Conservation (phyloP, 441 rosid species). For the Adansonia gregorii region DNA sequence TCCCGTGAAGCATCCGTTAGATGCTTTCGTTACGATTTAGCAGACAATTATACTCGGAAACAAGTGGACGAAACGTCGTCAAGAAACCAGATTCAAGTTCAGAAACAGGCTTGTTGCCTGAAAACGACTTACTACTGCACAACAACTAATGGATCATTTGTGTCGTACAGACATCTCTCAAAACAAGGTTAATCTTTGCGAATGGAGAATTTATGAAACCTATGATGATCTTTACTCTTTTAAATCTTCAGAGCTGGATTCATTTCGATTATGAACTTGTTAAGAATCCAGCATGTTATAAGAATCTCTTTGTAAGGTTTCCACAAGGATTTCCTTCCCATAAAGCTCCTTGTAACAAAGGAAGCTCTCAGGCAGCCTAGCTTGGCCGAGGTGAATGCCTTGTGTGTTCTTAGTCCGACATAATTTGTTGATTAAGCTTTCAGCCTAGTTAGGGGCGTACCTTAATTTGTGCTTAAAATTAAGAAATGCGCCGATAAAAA, state of each 20-base stretch:
- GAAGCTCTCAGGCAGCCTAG: not conserved
- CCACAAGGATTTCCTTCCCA: not conserved
- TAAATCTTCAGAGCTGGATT: not conserved
- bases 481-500: no score
- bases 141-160: not conserved
- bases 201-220: not conserved
- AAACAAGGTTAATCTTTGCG: constrained; percentile 9
- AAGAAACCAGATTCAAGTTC: not conserved
- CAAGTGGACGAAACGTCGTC: not conserved
- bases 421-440: no score
- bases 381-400: no score
- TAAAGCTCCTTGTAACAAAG: not conserved
- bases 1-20: not conserved
- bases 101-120: not conserved
- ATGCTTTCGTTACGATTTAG: constrained; percentile 11
- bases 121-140: not conserved
- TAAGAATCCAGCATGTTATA: not conserved
- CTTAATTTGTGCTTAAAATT: no score
- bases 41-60: constrained; percentile 9
- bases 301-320: not conserved
- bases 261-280: no score
- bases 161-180: not conserved
- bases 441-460: no score
- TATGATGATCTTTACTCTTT: not conserved
- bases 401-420: no score